Conservation (phyloP, 768 basidiomycete genomes). For the Suillus clintonianus region DNA sequence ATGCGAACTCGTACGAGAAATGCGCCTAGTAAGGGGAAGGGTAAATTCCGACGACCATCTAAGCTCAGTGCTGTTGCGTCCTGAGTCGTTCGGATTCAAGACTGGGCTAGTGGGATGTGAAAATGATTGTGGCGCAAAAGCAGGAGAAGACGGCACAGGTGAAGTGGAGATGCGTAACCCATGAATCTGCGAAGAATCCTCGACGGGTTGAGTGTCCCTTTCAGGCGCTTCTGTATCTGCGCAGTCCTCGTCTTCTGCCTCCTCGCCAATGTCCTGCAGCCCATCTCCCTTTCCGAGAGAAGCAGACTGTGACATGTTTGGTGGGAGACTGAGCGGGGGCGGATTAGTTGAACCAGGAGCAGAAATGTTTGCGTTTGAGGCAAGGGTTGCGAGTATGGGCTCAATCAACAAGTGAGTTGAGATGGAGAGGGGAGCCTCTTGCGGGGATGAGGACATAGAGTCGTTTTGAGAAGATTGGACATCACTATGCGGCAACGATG, state of each 20-base stretch:
- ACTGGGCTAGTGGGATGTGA: conserved; percentile 24
- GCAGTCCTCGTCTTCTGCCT: conserved; percentile 53
- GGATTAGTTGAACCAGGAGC: conserved; percentile 30
- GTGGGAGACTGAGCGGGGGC: conserved; percentile 40
- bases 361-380: conserved; percentile 20
- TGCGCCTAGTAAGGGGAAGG: conserved; percentile 21
- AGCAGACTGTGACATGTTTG: conserved; percentile 30
- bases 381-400: conserved; percentile 46
- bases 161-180: conserved; percentile 58
- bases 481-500: not conserved
- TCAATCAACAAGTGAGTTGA: conserved; percentile 39
- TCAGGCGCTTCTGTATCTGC: conserved; percentile 12
- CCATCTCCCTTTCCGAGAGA: conserved; percentile 31
- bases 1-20: conserved; percentile 25
- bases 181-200: conserved; percentile 45
- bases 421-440: conserved; percentile 4
- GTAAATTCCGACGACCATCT: conserved; percentile 25
- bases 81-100: conserved; percentile 14
- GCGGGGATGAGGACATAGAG: conserved; percentile 14
- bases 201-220: conserved; percentile 19
- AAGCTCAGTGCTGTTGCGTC: conserved; percentile 25
- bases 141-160: conserved; percentile 32
- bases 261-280: conserved; percentile 56
- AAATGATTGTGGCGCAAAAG: conserved; percentile 26
- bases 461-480: not conserved